Conservation (phyloP, 2,329 filamentous ascomycete genomes). For the Mycosphaerella sp. region DNA sequence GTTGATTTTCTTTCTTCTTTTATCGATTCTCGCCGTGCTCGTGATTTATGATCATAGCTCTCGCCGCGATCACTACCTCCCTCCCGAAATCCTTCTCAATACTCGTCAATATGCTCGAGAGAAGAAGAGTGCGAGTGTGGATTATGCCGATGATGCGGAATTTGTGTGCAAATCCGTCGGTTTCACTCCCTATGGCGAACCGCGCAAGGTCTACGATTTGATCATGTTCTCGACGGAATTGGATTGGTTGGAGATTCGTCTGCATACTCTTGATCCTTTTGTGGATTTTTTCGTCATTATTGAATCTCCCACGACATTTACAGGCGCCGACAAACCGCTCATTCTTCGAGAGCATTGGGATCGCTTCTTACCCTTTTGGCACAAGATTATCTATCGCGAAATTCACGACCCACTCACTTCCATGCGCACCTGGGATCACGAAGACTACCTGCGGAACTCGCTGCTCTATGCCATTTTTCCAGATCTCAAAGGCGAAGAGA, state of each 20-base stretch:
- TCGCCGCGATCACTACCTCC: constrained; percentile 3
- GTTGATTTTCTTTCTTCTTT: neutral
- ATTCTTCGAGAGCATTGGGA: constrained; percentile 48
- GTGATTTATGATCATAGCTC: neutral
- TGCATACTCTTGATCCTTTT: constrained; percentile 50
- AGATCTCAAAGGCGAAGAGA: constrained; percentile 38
- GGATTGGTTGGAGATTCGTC: constrained; percentile 59
- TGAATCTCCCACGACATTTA: constrained; percentile 54
- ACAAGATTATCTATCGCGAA: constrained; percentile 57
- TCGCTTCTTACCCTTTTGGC: constrained; percentile 47
- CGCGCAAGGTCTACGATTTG: constrained; percentile 53
- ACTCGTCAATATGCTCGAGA: constrained; percentile 2
- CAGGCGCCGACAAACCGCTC: constrained; percentile 50
- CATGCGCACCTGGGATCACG: constrained; percentile 44
- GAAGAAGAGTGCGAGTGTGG: neutral
- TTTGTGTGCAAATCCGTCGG: constrained; percentile 8
- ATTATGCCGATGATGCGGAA: constrained; percentile 1
- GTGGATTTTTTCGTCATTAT: constrained; percentile 62
- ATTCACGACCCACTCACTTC: constrained; percentile 40
- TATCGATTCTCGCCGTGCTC: neutral
- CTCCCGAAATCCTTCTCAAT: neutral
- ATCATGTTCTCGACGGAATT: constrained; percentile 58
- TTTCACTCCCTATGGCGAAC: neutral
- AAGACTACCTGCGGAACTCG: constrained; percentile 50
- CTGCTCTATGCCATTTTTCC: constrained; percentile 54